Base-by-base conservation (phyloP, 2,329 filamentous ascomycete genomes). In the Pseudogymnoascus sp. region DNA sequence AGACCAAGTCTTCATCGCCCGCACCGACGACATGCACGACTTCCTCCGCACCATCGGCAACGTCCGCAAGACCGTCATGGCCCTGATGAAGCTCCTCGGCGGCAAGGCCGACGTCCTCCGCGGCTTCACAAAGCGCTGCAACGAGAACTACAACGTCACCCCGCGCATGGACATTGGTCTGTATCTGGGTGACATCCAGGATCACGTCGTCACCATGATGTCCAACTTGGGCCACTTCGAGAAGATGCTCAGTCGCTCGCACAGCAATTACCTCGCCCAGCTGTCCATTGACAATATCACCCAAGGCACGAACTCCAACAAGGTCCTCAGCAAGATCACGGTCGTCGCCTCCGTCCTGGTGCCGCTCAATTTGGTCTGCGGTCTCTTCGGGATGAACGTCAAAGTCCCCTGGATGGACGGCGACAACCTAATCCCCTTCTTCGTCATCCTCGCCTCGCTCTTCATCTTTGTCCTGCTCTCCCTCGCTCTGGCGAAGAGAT, bases 141-240 rank as follows among this genome's bases (percentile, higher is more conserved):
- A 97, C 74, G 93, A 97, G 72, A 91, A 96, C 66, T 97, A 96
- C 79, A 89, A 91, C 67, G 90, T 97, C 60, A 96, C 94, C 1
- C 94, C 94, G 5, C 90, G 92, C 58, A 94, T 94, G 78, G 94
- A 99, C 72, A 96, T 99, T 67, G 94, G 92, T 21, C 84, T 99
- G 70, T 99, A 99, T 73, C 84, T 99, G 36, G 91, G 91, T 71
- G 94, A 99, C 77, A 97, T 99, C 66, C 94, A 99, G 76, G 94
- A 99, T 77, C 94, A 99, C 82, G 93, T 99, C 61, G 91, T 99
- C 64, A 99, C 94, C 51, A 97, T 97, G 93, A 96, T 96, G 84
- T 94, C 90, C 68, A 99, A 96, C 75, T 77, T 99, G 69, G 86
- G 86, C 0, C 94, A 99, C 74, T 97, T 96, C 69, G 94, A 99